Evolutionary conservation across 2,329 filamentous ascomycete species (phyloP).

Genomic region (Aplosporella prunicola): DNA sequence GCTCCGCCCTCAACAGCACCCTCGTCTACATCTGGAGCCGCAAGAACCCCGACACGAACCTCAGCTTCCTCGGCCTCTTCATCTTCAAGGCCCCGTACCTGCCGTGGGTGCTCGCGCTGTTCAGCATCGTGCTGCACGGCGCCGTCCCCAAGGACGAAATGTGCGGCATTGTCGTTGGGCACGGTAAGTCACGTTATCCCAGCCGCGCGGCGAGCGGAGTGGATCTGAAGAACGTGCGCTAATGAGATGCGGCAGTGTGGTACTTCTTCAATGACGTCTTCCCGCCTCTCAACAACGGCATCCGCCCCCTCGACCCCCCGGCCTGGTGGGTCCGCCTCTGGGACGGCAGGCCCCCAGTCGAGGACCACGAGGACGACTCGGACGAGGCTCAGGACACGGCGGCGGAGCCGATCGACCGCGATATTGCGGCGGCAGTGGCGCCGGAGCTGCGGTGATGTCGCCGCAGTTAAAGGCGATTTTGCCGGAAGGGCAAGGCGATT

Average conservation of each 20-base stretch:
- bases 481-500: too few relatives aligned
- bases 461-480: too few relatives aligned
- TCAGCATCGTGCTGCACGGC: slow-evolving; percentile 85
- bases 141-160: slow-evolving; percentile 91
- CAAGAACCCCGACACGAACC: slow-evolving; percentile 80
- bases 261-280: slow-evolving; percentile 98
- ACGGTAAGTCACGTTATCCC: slow-evolving; percentile 41
- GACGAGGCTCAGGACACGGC: slow-evolving; percentile 3
- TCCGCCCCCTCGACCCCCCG: slow-evolving; percentile 79
- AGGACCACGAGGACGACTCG: slow-evolving; percentile 6
- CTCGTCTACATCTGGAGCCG: slow-evolving; percentile 97
- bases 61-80: slow-evolving; percentile 77
- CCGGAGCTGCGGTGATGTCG: slow-evolving; percentile 8
- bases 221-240: too few relatives aligned
- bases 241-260: slow-evolving; percentile 52
- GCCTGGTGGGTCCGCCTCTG: slow-evolving; percentile 83
- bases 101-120: slow-evolving; percentile 90
- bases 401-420: slow-evolving; percentile 6
- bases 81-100: slow-evolving; percentile 92
- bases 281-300: slow-evolving; percentile 76
- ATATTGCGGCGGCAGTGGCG: slow-evolving; percentile 7
- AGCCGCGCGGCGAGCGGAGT: slow-evolving; percentile 12
- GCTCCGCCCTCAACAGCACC: slow-evolving; percentile 84
- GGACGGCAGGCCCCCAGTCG: slow-evolving; percentile 35
- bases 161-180: slow-evolving; percentile 86